phyloP scores from a whole-genome alignment of 352 stramenopile genomes.

The Globisporangium mamillatum region DNA sequence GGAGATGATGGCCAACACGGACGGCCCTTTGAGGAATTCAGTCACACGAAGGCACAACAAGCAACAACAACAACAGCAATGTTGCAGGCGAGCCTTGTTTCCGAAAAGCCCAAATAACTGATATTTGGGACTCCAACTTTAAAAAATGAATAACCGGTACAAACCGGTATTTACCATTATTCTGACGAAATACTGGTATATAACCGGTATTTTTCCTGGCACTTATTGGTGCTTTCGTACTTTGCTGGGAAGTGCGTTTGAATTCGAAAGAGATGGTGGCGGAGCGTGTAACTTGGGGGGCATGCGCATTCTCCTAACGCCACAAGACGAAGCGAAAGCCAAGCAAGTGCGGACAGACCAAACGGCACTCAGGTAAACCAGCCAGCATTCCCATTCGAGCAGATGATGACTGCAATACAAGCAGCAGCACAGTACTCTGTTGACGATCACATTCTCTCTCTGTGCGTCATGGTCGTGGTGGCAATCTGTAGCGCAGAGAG shows the following conservation, averaged over 20 bases:
- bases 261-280: constrained; percentile 5
- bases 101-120: too few species aligned
- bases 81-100: too few species aligned
- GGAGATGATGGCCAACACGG: neutral
- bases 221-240: too few species aligned
- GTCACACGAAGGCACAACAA: constrained; percentile 3
- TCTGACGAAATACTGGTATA: too few species aligned
- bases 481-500: neutral
- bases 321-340: neutral
- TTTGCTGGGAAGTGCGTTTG: neutral
- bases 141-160: too few species aligned
- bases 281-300: neutral
- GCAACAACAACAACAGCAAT: too few species aligned
- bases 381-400: neutral
- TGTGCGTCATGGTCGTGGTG: neutral
- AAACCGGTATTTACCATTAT: too few species aligned
- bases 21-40: constrained; percentile 12
- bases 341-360: neutral
- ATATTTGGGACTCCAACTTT: too few species aligned
- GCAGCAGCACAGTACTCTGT: too few species aligned
- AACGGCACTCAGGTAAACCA: too few species aligned
- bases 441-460: neutral
- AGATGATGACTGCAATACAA: neutral
- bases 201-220: too few species aligned
- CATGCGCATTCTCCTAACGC: constrained; percentile 1